Percentiles rank a stretch among this genome's conserved stretches.
phyloP scores from a whole-genome alignment of 208 protist genomes.

The Acanthamoeba quina region DNA sequence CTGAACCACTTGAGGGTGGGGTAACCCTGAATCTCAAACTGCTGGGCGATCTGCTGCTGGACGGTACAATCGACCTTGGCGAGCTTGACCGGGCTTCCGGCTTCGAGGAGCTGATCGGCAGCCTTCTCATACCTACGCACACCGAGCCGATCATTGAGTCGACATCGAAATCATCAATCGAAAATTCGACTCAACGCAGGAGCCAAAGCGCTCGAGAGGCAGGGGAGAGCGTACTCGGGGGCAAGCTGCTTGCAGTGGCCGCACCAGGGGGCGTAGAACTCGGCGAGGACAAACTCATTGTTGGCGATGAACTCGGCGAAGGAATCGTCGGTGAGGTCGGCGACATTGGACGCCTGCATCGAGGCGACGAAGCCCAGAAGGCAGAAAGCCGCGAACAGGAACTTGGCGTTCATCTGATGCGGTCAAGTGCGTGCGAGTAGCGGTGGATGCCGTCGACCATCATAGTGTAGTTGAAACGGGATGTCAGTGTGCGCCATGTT shows the following conservation, averaged over 20 bases:
- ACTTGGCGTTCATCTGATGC: slow-evolving; percentile 43
- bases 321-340: slow-evolving; percentile 14
- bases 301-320: slow-evolving; percentile 17
- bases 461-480: too few relatives aligned
- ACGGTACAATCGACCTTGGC: slow-evolving; percentile 67
- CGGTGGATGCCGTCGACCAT: too few relatives aligned
- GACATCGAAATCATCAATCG: neutral
- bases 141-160: neutral
- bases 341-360: slow-evolving; percentile 15
- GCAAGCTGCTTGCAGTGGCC: slow-evolving; percentile 79
- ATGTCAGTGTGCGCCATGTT: too few relatives aligned
- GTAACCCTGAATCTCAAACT: slow-evolving; percentile 39
- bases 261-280: slow-evolving; percentile 81
- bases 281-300: slow-evolving; percentile 55
- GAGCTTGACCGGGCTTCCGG: slow-evolving; percentile 49
- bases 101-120: slow-evolving; percentile 60
- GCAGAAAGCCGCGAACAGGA: slow-evolving; percentile 30
- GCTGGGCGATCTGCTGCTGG: neutral
- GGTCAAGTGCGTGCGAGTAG: too few relatives aligned
- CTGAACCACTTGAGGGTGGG: slow-evolving; percentile 65
- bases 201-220: neutral
- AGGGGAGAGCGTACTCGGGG: slow-evolving; percentile 52
- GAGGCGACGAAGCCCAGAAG: neutral
- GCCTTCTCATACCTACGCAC: slow-evolving; percentile 57
- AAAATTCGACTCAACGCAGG: neutral